A percentile compares a stretch with the other conserved stretches of the same genome.
Conservation (phyloP, 305 asterid genomes). For the Caryopteris hybrid region DNA sequence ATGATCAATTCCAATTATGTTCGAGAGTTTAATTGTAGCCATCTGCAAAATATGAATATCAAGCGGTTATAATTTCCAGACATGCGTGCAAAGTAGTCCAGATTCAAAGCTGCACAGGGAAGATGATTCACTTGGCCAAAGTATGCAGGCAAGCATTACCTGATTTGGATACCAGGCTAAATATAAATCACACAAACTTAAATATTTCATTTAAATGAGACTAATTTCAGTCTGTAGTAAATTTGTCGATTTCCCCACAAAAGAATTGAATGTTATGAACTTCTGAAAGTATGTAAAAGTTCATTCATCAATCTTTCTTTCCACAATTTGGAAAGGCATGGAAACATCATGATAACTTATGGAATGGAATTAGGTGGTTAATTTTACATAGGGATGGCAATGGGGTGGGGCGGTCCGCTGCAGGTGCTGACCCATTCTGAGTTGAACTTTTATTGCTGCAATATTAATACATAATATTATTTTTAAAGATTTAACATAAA, state of each 20-base stretch:
- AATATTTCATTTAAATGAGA: neutral
- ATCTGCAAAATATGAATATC: neutral
- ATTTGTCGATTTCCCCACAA: neutral
- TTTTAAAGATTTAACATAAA: too few species aligned
- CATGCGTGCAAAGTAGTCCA: neutral
- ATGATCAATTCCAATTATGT: neutral
- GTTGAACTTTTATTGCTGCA: too few species aligned
- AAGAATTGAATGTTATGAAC: neutral
- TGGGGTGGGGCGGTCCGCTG: too few species aligned
- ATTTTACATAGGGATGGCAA: too few species aligned
- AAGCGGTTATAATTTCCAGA: neutral
- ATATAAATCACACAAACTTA: neutral
- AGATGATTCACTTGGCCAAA: neutral
- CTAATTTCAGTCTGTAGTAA: neutral
- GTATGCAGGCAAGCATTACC: neutral
- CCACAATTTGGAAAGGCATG: neutral
- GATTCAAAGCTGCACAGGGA: neutral
- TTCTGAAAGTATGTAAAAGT: too few species aligned
- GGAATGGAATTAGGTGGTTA: neutral
- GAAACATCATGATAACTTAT: neutral
- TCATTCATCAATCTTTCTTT: too few species aligned
- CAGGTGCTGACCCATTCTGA: too few species aligned
- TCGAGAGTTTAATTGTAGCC: neutral
- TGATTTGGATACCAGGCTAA: neutral
- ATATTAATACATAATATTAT: too few species aligned